These are phyloP conservation scores for Glycine tomentella DNA, from an alignment of 306 rosid genomes.

Conservation along the genomic window DNA sequence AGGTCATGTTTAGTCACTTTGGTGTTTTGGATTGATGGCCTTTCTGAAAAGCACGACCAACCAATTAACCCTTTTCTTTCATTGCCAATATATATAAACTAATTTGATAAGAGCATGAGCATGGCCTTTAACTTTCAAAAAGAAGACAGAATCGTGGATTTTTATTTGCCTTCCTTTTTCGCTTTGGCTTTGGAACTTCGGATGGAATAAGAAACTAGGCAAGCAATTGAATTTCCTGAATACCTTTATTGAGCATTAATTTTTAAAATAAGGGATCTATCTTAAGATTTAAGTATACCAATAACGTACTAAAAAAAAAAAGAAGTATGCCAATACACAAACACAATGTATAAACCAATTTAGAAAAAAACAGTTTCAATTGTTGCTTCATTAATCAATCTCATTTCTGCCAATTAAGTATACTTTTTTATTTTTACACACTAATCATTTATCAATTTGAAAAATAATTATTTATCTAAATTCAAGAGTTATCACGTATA, in stretches of 20 bases:
- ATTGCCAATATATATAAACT: too few species aligned
- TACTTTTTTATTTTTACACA: too few species aligned
- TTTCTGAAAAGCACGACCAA: too few species aligned
- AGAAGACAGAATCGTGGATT: slow-evolving; percentile 26
- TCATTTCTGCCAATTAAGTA: too few species aligned
- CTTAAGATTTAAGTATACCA: too few species aligned
- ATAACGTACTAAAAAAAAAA: neutral
- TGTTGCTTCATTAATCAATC: neutral
- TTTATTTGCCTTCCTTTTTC: slow-evolving; percentile 35
- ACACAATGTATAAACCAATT: neutral
- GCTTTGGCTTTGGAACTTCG: slow-evolving; percentile 48
- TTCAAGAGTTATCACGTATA: too few species aligned
- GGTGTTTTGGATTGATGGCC: too few species aligned
- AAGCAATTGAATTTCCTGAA: neutral
- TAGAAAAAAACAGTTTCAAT: neutral
- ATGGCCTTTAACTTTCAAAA: slow-evolving; percentile 52
- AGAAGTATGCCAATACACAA: neutral
- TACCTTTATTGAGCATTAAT: slow-evolving; percentile 1
- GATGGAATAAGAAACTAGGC: slow-evolving; percentile 38
- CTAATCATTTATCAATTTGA: too few species aligned
- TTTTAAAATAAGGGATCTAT: neutral
- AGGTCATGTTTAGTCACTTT: too few species aligned
- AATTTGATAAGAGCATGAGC: too few species aligned
- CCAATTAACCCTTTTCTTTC: too few species aligned
- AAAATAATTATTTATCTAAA: too few species aligned